A percentile compares a stretch with the other conserved stretches of the same genome.
Evolutionary conservation across 306 rosid genomes (phyloP).

Genomic region (Dicorynia guianensis): DNA sequence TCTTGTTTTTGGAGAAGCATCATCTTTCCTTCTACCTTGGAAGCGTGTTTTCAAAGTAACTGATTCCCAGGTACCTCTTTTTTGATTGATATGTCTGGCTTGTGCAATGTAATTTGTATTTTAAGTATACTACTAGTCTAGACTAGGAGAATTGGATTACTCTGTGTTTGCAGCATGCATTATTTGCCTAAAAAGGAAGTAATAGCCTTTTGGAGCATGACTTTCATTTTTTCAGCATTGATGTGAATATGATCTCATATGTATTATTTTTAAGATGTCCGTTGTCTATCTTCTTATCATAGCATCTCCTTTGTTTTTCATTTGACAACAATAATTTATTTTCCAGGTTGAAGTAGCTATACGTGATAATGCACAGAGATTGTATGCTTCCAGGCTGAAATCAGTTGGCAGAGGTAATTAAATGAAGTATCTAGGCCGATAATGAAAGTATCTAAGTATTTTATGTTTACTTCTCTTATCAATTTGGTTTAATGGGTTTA

Average conservation of each 20-base stretch:
- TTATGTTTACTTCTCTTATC: too few relatives aligned
- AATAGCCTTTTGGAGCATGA: neutral
- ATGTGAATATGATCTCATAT: slow-evolving; percentile 22
- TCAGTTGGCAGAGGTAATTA: slow-evolving; percentile 82
- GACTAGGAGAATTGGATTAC: neutral
- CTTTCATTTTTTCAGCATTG: slow-evolving; percentile 34
- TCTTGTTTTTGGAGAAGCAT: slow-evolving; percentile 95
- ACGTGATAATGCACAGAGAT: slow-evolving; percentile 91
- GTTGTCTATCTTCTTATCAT: neutral
- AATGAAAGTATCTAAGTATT: neutral
- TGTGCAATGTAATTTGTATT: slow-evolving; percentile 8
- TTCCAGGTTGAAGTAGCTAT: slow-evolving; percentile 89
- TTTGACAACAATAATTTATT: slow-evolving; percentile 31
- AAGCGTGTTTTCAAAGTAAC: slow-evolving; percentile 92
- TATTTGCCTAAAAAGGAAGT: neutral
- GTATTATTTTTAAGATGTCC: slow-evolving; percentile 16
- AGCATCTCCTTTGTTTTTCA: slow-evolving; percentile 5
- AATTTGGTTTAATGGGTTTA: too few relatives aligned
- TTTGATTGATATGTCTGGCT: slow-evolving; percentile 8
- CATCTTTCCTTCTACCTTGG: slow-evolving; percentile 97
- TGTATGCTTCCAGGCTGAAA: slow-evolving; percentile 82
- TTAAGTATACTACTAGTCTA: neutral
- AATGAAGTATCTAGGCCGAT: slow-evolving; percentile 25
- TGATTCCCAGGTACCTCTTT: slow-evolving; percentile 80
- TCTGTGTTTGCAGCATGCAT: too few relatives aligned